Percentiles rank a stretch among this genome's conserved stretches.
Conservation (phyloP, 2,329 filamentous ascomycete species). For the Penicillium vulpinum region DNA sequence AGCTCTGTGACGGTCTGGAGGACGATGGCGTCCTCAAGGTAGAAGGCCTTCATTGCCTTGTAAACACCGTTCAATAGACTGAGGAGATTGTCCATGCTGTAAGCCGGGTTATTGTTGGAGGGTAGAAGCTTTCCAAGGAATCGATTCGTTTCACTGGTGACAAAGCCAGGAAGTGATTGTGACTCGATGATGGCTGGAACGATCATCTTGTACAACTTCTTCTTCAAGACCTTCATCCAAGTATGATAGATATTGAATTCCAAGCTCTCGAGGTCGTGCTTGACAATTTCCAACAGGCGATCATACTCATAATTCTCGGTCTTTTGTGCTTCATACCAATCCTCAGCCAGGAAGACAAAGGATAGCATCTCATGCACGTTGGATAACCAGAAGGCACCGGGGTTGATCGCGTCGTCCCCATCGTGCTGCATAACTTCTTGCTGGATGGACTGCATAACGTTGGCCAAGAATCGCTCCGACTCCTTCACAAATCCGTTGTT, state of each 20-base stretch:
- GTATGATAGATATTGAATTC: conserved; percentile 99
- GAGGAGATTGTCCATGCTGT: conserved; percentile 98
- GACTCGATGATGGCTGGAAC: conserved; percentile 99
- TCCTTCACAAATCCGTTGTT: conserved; percentile 99
- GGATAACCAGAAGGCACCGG: conserved; percentile 96
- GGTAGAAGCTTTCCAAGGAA: conserved; percentile 97
- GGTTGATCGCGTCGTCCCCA: conserved; percentile 94
- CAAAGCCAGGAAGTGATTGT: conserved; percentile 95
- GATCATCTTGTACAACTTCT: conserved; percentile 99
- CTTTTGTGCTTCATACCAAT: conserved; percentile 99
- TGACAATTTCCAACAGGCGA: conserved; percentile 94
- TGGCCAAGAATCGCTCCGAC: conserved; percentile 96
- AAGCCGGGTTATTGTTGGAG: conserved; percentile 86
- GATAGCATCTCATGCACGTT: conserved; percentile 99
- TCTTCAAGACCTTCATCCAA: conserved; percentile 99
- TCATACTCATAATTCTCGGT: conserved; percentile 99
- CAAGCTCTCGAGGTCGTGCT: conserved; percentile 95
- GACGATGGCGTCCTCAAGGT: conserved; percentile 93
- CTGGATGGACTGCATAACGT: conserved; percentile 99
- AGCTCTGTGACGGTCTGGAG: conserved; percentile 94
- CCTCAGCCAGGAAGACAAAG: conserved; percentile 97
- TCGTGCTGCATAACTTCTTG: conserved; percentile 99
- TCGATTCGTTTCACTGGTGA: conserved; percentile 96
- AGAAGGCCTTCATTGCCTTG: conserved; percentile 98
- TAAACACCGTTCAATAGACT: conserved; percentile 95